Percentiles rank a stretch among this genome's conserved stretches.
Conservation (phyloP, 148 eudicot species). For the Camellia sinensis region DNA sequence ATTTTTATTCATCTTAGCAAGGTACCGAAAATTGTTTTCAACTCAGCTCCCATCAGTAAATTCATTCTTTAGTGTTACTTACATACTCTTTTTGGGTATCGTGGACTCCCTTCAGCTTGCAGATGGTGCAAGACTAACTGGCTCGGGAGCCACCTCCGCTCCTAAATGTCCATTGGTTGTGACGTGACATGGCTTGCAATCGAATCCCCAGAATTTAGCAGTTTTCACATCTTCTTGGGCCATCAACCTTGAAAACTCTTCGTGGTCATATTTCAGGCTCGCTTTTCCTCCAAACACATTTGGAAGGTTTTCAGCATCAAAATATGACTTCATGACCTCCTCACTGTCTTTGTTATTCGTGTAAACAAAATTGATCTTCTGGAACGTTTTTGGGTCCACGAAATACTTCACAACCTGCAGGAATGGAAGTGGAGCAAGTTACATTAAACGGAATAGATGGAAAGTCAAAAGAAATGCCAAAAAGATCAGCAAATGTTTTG, state of each 20-base stretch:
- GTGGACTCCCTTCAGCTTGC: slow-evolving; percentile 21
- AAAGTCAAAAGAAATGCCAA: neutral
- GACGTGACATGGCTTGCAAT: slow-evolving; percentile 20
- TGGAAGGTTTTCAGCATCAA: slow-evolving; percentile 74
- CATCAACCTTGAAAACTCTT: slow-evolving; percentile 73
- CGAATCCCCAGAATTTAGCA: slow-evolving; percentile 65
- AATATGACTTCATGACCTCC: slow-evolving; percentile 66
- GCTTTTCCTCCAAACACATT: slow-evolving; percentile 80
- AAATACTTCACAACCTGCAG: slow-evolving; percentile 64
- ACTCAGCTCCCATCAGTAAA: too few relatives aligned
- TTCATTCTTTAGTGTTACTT: too few relatives aligned
- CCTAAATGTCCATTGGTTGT: slow-evolving; percentile 18
- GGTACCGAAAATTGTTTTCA: too few relatives aligned
- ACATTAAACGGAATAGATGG: too few relatives aligned
- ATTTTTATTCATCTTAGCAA: too few relatives aligned
- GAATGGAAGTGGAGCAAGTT: neutral
- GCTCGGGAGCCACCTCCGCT: slow-evolving; percentile 20
- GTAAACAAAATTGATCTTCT: slow-evolving; percentile 65
- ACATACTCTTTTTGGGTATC: too few relatives aligned
- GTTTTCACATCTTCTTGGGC: slow-evolving; percentile 59
- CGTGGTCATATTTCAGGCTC: slow-evolving; percentile 71
- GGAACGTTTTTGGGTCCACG: slow-evolving; percentile 56
- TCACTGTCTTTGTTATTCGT: slow-evolving; percentile 65
- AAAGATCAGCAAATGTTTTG: neutral
- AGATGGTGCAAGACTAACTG: slow-evolving; percentile 12